Base-by-base conservation (phyloP, 192 early-diverging fungal species). In the Coemansia sp. region DNA sequence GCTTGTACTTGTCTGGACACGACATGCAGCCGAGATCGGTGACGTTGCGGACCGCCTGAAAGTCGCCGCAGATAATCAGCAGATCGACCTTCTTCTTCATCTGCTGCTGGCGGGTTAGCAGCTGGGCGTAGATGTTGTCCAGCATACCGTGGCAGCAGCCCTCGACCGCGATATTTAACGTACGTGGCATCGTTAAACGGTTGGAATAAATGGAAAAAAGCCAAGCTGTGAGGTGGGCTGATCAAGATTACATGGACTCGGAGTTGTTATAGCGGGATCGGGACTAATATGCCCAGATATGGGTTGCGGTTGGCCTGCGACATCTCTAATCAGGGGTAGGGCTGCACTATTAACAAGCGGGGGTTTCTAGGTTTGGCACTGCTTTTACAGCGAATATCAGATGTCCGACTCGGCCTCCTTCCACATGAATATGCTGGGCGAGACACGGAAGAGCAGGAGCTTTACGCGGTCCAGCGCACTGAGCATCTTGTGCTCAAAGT, bases 131-230 rank as follows among this genome's bases (percentile, higher is more conserved):
- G 52, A 99, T 95, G 35, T 82, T 78, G 56, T 97, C 94, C 31
- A 99, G 79, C 71, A 88, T 78, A 22, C 94, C 95, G 53, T 99
- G 97, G 71, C 91, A 92, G 74, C 97, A 99, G 2, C 97, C 97
- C 79, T 95, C 89, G 43, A 97, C 62, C 19, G 95, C 97, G 50
- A 99, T 85, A 60, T 50, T 64, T 14, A 76, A 55, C 39, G 31
- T 41, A n/a, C 71, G 56, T 10, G 20, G 21, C 68, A 64, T 71
- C 31, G 10, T 32, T 23, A 19, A 41, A 20, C n/a, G n/a, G n/a
- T n/a, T n/a, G n/a, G n/a, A n/a, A n/a, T n/a, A n/a, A n/a, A n/a
- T n/a, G 8, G 28, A 29, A 29, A 29, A 29, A 29, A 29, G 8
- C 8, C 8, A 3, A 29, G 4, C 8, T 29, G 3, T 29, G 28